phyloP scores from a whole-genome alignment of 176 grass and related monocot genomes.

The Musa troglodytarum region DNA sequence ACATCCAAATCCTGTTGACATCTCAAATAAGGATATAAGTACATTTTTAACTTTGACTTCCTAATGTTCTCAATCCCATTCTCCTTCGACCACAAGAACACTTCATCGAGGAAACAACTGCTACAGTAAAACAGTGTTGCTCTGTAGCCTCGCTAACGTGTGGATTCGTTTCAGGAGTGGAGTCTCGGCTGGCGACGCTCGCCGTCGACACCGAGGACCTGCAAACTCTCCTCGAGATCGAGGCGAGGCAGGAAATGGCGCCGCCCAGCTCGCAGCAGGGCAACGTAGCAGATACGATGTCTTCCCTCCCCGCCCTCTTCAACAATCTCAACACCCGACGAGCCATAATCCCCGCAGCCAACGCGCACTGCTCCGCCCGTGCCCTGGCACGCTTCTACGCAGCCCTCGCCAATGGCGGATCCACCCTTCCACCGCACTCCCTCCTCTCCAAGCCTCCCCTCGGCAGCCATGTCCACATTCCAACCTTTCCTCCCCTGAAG shows the following conservation, averaged over 20 bases:
- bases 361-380: slow-evolving; percentile 82
- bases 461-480: slow-evolving; percentile 63
- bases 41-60: too few species aligned
- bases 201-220: slow-evolving; percentile 69
- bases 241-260: slow-evolving; percentile 11
- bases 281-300: slow-evolving; percentile 42
- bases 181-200: slow-evolving; percentile 71
- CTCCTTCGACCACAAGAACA: too few species aligned
- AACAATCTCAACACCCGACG: slow-evolving; percentile 76
- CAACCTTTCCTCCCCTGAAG: slow-evolving; percentile 28
- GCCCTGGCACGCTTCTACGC: slow-evolving; percentile 87
- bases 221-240: slow-evolving; percentile 38
- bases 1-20: too few species aligned
- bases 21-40: too few species aligned
- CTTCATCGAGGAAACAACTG: too few species aligned
- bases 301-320: slow-evolving; percentile 52
- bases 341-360: slow-evolving; percentile 79
- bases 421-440: slow-evolving; percentile 58
- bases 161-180: slow-evolving; percentile 44
- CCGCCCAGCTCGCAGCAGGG: slow-evolving; percentile 26
- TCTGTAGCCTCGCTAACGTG: neutral
- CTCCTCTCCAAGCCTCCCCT: slow-evolving; percentile 35
- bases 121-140: too few species aligned
- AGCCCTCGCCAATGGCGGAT: slow-evolving; percentile 38
- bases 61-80: too few species aligned